Evolutionary conservation across 2,329 filamentous ascomycete genomes (phyloP), one percentile per base, ranked within the genome.

Genomic region (Colletotrichum camelliae): DNA sequence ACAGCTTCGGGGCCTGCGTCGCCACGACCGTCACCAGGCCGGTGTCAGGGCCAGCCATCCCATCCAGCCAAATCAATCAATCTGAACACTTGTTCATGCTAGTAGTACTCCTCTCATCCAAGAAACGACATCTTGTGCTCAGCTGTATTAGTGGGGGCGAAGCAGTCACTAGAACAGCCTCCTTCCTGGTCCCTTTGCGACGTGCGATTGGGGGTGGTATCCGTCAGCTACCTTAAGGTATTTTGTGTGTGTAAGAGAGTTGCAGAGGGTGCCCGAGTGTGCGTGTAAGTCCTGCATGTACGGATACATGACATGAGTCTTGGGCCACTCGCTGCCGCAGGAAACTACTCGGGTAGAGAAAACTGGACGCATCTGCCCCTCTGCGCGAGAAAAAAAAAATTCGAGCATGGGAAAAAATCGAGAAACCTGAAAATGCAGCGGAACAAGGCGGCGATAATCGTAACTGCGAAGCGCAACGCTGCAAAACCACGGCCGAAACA

Each of bases 131-230:
- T 69, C 67, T 69, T 24, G 33, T 39, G 27, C 58, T 62, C 74
- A 65, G 35, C 64, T 65, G 65, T 74, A 39, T 72, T 61, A 68
- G 64, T 73, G 70, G 73, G 73, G 72, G 70, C 70, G 58, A 74
- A 60, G 74, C 74, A 70, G 74, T 74, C 70, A 60, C 74, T 76
- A 66, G 39, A 74, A 60, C 58, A 69, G 70, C 64, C 58, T 76
- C 70, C 62, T 68, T 68, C 70, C 57, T 55, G 18, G 64, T 60
- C 37, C n/a, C 24, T 39, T 55, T 27, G 29, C 73, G 57, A 29
- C 70, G 29, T 75, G 35, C 64, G 39, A 73, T 64, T 65, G 64
- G 35, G 27, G 29, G 70, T 67, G 64, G 57, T 69, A 61, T 58
- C 48, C 48, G 58, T 74, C 64, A 76, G 57, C 64, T 39, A n/a